phyloP scores from a whole-genome alignment of 495 filamentous ascomycete species.

The Hamigera avellanea region DNA sequence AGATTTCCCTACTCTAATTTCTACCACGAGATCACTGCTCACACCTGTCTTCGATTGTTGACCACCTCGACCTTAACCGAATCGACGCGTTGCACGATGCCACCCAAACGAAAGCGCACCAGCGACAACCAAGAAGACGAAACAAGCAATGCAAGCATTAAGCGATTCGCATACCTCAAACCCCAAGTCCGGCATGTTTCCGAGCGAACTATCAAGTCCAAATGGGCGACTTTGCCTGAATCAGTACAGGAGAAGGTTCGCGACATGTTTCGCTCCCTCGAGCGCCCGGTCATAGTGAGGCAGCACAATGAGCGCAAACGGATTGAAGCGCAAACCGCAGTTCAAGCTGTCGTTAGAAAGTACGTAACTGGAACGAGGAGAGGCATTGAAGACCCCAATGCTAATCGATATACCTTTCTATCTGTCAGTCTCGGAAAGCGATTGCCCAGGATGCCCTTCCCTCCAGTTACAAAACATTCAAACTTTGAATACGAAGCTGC shows the following conservation, averaged over 20 bases:
- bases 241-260: slow-evolving; percentile 39
- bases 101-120: slow-evolving; percentile 4
- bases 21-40: no score
- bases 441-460: slow-evolving; percentile 49
- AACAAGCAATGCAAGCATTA: slow-evolving; percentile 11
- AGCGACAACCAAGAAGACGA: slow-evolving; percentile 8
- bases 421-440: slow-evolving; percentile 30
- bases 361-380: slow-evolving; percentile 14
- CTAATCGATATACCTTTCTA: no score
- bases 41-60: no score
- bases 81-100: background rate
- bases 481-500: slow-evolving; percentile 52
- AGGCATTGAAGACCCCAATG: background rate
- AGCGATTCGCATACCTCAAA: slow-evolving; percentile 34
- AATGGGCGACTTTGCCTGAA: slow-evolving; percentile 46
- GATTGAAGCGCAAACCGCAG: slow-evolving; percentile 41
- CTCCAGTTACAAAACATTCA: slow-evolving; percentile 41
- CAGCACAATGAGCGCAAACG: slow-evolving; percentile 43
- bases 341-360: slow-evolving; percentile 38
- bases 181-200: slow-evolving; percentile 41
- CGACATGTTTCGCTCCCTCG: slow-evolving; percentile 39
- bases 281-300: slow-evolving; percentile 43
- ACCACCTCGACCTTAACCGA: no score
- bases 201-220: slow-evolving; percentile 42
- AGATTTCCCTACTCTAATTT: no score